Evolutionary conservation across 164 flowering plant genomes (phyloP), one percentile per base, ranked within the genome.

Genomic region (Magnolia changhungtana): DNA sequence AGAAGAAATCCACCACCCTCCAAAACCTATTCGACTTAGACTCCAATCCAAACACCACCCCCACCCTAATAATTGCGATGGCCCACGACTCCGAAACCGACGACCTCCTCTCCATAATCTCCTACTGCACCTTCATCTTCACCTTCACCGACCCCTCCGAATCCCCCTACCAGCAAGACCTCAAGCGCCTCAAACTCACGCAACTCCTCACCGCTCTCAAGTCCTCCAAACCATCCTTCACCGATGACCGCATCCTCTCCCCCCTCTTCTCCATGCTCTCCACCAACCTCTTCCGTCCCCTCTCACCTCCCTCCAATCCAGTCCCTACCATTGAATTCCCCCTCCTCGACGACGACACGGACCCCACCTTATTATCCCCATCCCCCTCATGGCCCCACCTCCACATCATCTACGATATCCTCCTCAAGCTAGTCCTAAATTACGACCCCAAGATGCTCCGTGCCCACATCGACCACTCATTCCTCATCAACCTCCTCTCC

Each of bases 311-410:
- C 75, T 74, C 80, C 45, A 24, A 64, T 21, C 72, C 73, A 16
- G 20, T 64, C 7, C 1, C 74, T 1, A 77, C 82, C 0, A 16
- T 55, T 55, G 61, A 55, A 8, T 55, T 7, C 61, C 16, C 61
- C 61, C 16, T 55, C 61, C 61, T 55, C 61, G 61, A 55, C 18
- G 83, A 85, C 5, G 93, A 89, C 9, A 93, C 89, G 2, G 93
- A 92, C 37, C 89, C 88, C 10, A 73, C 69, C 0, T 20, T 66
- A 10, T 67, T 84, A 11, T 21, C 74, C 9, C 79, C 82, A 19
- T 29, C 81, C 5, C 82, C 91, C 13, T 74, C 80, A 3, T 92
- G 95, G 97, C 84, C 90, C 1, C 91, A 91, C 78, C 83, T 92
- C 21, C 90, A 88, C 64, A 8, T 89, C n/a, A 88, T 89, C 4